A percentile compares a stretch with the other conserved stretches of the same genome.
phyloP scores from a whole-genome alignment of 208 protist species.

The Wallacemonas sp. region DNA sequence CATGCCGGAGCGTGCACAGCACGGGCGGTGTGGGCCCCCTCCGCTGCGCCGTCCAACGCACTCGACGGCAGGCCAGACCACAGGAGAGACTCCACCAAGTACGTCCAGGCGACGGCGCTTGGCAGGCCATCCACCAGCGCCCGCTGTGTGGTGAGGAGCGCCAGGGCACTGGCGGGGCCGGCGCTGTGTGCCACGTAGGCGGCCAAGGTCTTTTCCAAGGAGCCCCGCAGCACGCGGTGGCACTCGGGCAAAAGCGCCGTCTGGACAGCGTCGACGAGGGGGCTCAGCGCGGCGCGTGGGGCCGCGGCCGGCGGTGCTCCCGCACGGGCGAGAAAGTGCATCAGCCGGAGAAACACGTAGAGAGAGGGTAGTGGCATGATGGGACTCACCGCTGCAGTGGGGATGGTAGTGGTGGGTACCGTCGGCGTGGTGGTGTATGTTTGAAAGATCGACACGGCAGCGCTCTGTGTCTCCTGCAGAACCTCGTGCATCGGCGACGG shows the following conservation, averaged over 20 bases:
- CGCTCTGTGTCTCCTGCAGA: background rate
- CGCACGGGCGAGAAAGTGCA: conserved; percentile 25
- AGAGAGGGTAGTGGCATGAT: background rate
- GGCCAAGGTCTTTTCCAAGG: conserved; percentile 26
- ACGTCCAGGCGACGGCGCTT: conserved; percentile 33
- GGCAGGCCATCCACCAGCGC: conserved; percentile 37
- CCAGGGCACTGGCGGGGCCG: conserved; percentile 23
- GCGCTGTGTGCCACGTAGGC: conserved; percentile 48
- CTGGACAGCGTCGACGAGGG: conserved; percentile 22
- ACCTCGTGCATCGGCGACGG: background rate
- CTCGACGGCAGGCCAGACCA: conserved; percentile 46
- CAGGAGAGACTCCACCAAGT: conserved; percentile 49
- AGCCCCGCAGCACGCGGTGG: conserved; percentile 28
- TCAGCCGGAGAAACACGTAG: conserved; percentile 32
- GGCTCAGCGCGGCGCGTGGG: background rate
- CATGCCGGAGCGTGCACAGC: background rate
- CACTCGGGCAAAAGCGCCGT: conserved; percentile 35
- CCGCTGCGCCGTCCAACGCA: background rate
- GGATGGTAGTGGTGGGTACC: background rate
- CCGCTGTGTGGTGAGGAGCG: conserved; percentile 30
- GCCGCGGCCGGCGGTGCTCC: conserved; percentile 25
- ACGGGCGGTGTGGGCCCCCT: background rate
- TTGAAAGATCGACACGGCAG: background rate
- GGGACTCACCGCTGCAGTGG: background rate
- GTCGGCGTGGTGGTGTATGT: conserved; percentile 1